A percentile compares a stretch with the other conserved stretches of the same genome.
Evolutionary conservation across 306 rosid genomes (phyloP).

Genomic region (Begonia masoniana): DNA sequence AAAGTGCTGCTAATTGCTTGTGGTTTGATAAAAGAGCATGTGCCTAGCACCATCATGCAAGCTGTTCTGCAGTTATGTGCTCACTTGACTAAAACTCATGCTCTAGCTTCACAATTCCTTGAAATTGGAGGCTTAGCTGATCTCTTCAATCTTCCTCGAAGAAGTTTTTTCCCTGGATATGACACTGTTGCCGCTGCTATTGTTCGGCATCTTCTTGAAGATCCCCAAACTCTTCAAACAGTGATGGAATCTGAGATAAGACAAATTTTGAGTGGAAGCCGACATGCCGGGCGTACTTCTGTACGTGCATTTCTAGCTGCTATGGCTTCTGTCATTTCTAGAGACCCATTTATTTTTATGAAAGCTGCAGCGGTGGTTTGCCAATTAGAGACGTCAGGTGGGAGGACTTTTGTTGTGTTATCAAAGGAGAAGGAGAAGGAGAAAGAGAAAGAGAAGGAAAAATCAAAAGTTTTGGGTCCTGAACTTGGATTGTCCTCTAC

Average conservation of each 20-base stretch:
- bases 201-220: conserved; percentile 97
- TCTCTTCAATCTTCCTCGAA: conserved; percentile 75
- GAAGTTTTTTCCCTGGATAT: conserved; percentile 89
- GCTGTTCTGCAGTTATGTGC: conserved; percentile 95
- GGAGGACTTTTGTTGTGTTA: conserved; percentile 67
- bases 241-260: conserved; percentile 97
- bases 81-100: conserved; percentile 79
- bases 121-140: conserved; percentile 84
- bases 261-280: conserved; percentile 69
- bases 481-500: conserved; percentile 62
- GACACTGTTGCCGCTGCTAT: conserved; percentile 92
- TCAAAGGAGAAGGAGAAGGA: conserved; percentile 82
- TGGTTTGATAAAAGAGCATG: conserved; percentile 83
- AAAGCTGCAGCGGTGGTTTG: conserved; percentile 87
- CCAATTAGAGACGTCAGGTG: conserved; percentile 88
- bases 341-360: conserved; percentile 94
- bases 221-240: conserved; percentile 91
- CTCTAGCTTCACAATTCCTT: conserved; percentile 73
- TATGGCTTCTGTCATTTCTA: conserved; percentile 84
- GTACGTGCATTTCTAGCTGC: conserved; percentile 68
- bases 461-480: conserved; percentile 41
- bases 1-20: conserved; percentile 65
- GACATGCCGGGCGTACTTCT: conserved; percentile 76
- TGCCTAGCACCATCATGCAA: conserved; percentile 91
- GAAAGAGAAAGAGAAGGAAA: conserved; percentile 85